A percentile compares a stretch with the other conserved stretches of the same genome.
These are phyloP conservation scores for Talaromyces sp. DNA, from an alignment of 2,329 filamentous ascomycete species.

Conservation along the genomic window DNA sequence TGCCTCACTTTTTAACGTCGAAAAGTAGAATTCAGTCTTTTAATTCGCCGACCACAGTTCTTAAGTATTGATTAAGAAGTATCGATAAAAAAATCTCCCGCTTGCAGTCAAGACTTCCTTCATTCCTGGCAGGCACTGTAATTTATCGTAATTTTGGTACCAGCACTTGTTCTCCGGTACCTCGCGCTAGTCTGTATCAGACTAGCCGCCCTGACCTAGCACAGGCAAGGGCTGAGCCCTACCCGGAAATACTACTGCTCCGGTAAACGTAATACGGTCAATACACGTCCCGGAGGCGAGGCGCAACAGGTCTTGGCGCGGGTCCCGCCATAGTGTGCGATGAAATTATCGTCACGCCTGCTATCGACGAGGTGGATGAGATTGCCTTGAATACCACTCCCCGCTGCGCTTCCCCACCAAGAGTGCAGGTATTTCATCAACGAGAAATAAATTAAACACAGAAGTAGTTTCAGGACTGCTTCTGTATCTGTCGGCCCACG, in stretches of 20 bases:
- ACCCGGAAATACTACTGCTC: slow-evolving; percentile 20
- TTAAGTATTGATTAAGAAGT: too few relatives aligned
- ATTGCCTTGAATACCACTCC: slow-evolving; percentile 6
- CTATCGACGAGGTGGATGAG: slow-evolving; percentile 18
- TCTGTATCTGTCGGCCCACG: slow-evolving; percentile 35
- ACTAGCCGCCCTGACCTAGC: not conserved
- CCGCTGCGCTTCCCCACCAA: slow-evolving; percentile 13
- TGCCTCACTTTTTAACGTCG: not conserved
- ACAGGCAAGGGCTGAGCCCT: slow-evolving; percentile 7
- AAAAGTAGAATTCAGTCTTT: not conserved
- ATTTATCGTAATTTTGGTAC: not conserved
- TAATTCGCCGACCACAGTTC: not conserved
- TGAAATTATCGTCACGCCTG: slow-evolving; percentile 27
- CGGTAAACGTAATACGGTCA: slow-evolving; percentile 18
- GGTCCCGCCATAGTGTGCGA: slow-evolving; percentile 31
- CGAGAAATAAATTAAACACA: not conserved
- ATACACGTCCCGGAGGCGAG: slow-evolving; percentile 12
- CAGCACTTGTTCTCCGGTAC: not conserved
- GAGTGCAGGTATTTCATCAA: not conserved
- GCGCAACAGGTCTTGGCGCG: slow-evolving; percentile 22
- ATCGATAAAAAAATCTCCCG: not conserved
- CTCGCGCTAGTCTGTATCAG: not conserved
- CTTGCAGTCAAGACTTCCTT: not conserved
- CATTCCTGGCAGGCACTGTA: not conserved
- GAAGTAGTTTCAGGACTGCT: not conserved